phyloP scores from a whole-genome alignment of 2,329 filamentous ascomycete genomes.

The Talaromyces sp. region DNA sequence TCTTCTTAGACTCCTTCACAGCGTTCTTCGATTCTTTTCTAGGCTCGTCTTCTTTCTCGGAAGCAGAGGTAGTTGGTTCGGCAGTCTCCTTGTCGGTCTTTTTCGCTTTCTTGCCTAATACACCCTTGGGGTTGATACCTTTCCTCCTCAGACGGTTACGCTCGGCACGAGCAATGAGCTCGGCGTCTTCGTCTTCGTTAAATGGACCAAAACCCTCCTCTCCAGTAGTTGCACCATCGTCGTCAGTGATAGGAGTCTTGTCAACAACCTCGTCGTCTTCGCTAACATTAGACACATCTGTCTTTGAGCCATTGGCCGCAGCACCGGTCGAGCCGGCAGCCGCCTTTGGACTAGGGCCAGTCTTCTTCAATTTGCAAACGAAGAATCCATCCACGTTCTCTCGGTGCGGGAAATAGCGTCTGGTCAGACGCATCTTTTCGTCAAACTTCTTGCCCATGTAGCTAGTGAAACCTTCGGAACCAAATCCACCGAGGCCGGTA shows the following conservation, averaged over 20 bases:
- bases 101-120: constrained; percentile 33
- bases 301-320: constrained; percentile 8
- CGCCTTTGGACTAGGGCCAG: constrained; percentile 61
- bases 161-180: constrained; percentile 68
- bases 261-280: constrained; percentile 52
- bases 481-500: constrained; percentile 76
- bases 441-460: constrained; percentile 92
- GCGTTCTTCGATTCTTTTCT: background rate
- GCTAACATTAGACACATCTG: constrained; percentile 14
- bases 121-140: constrained; percentile 65
- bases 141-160: constrained; percentile 68
- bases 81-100: constrained; percentile 11
- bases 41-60: constrained; percentile 1
- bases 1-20: constrained; percentile 1
- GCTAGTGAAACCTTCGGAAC: constrained; percentile 84
- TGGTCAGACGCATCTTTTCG: constrained; percentile 72
- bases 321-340: constrained; percentile 14
- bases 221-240: constrained; percentile 25
- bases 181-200: constrained; percentile 66
- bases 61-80: constrained; percentile 8
- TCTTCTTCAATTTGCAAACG: constrained; percentile 95
- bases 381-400: constrained; percentile 99
- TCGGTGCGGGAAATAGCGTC: constrained; percentile 82
- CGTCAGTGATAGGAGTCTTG: constrained; percentile 60
- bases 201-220: constrained; percentile 65